These are phyloP conservation scores for Cyberlindnera nakhonratchasimensis DNA, from an alignment of 805 yeast genomes.

Conservation along the genomic window DNA sequence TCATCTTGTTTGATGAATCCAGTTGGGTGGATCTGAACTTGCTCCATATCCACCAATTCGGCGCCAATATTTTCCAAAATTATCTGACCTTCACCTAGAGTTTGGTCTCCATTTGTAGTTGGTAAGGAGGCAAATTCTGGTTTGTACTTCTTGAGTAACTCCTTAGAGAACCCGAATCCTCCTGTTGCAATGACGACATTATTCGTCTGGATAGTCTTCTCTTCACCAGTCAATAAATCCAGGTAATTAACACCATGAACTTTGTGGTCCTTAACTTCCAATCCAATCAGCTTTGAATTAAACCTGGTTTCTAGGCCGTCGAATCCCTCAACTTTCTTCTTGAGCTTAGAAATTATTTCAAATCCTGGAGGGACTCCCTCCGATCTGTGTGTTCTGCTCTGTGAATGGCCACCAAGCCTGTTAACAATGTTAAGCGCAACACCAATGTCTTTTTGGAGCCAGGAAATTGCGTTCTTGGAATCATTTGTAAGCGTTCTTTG, in stretches of 20 bases:
- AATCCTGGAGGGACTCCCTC: slow-evolving; percentile 57
- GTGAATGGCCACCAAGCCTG: slow-evolving; percentile 81
- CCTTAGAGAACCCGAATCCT: slow-evolving; percentile 45
- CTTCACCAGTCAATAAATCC: slow-evolving; percentile 28
- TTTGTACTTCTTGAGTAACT: slow-evolving; percentile 39
- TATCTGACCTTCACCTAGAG: slow-evolving; percentile 57
- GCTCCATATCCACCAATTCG: slow-evolving; percentile 51
- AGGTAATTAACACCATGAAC: slow-evolving; percentile 43
- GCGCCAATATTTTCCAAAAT: slow-evolving; percentile 47
- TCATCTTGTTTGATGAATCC: slow-evolving; percentile 49
- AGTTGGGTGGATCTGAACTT: slow-evolving; percentile 61
- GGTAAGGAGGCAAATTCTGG: slow-evolving; percentile 47
- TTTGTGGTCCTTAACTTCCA: slow-evolving; percentile 28
- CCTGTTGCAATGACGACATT: slow-evolving; percentile 55
- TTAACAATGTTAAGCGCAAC: slow-evolving; percentile 65
- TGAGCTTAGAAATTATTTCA: slow-evolving; percentile 48
- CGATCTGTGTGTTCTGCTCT: slow-evolving; percentile 79
- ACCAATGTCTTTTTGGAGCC: slow-evolving; percentile 64
- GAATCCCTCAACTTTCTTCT: slow-evolving; percentile 34
- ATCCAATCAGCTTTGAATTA: slow-evolving; percentile 37
- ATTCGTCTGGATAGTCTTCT: slow-evolving; percentile 25
- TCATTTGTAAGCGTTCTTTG: slow-evolving; percentile 58
- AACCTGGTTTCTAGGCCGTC: slow-evolving; percentile 35
- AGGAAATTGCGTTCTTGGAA: slow-evolving; percentile 64
- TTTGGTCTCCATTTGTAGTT: slow-evolving; percentile 53